Percentiles rank a stretch among this genome's conserved stretches.
These are phyloP conservation scores for Paraphoma chrysanthemicola DNA, from an alignment of 2,329 filamentous ascomycete genomes.

Conservation along the genomic window DNA sequence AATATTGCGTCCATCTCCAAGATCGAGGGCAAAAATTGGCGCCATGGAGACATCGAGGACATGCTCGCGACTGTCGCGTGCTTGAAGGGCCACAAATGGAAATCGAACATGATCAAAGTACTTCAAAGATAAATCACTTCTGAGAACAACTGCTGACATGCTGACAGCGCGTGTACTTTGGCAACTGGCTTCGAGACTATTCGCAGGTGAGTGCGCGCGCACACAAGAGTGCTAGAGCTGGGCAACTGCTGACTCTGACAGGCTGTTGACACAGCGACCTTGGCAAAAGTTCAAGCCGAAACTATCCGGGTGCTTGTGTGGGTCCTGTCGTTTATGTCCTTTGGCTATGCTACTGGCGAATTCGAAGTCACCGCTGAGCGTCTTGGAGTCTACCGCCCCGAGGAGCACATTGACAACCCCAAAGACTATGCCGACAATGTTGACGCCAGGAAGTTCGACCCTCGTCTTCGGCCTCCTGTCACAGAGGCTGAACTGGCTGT, in stretches of 20 bases:
- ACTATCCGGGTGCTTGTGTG: slow-evolving; percentile 63
- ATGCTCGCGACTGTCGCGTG: slow-evolving; percentile 58
- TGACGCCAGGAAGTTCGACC: slow-evolving; percentile 84
- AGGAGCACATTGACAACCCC: slow-evolving; percentile 57
- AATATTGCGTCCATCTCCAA: slow-evolving; percentile 51
- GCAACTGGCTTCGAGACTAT: slow-evolving; percentile 59
- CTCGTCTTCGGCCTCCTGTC: slow-evolving; percentile 81
- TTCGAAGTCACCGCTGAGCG: slow-evolving; percentile 63
- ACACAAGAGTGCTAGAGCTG: slow-evolving; percentile 22
- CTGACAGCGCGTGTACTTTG: slow-evolving; percentile 51
- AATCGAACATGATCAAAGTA: slow-evolving; percentile 55
- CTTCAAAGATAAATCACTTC: background rate
- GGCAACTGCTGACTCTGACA: slow-evolving; percentile 52
- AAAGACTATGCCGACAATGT: slow-evolving; percentile 65
- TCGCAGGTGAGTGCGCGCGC: slow-evolving; percentile 54
- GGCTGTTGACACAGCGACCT: slow-evolving; percentile 62
- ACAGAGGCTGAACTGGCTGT: slow-evolving; percentile 53
- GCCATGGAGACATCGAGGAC: slow-evolving; percentile 62
- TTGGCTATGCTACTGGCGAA: slow-evolving; percentile 63
- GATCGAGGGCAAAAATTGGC: slow-evolving; percentile 58
- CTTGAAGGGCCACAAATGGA: slow-evolving; percentile 52
- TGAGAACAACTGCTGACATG: slow-evolving; percentile 1
- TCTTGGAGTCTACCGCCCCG: slow-evolving; percentile 56
- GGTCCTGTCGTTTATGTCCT: slow-evolving; percentile 63
- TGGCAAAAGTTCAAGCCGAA: slow-evolving; percentile 59